These are phyloP conservation scores for Rossbeevera mucosa DNA, from an alignment of 768 basidiomycete genomes.

Conservation along the genomic window DNA sequence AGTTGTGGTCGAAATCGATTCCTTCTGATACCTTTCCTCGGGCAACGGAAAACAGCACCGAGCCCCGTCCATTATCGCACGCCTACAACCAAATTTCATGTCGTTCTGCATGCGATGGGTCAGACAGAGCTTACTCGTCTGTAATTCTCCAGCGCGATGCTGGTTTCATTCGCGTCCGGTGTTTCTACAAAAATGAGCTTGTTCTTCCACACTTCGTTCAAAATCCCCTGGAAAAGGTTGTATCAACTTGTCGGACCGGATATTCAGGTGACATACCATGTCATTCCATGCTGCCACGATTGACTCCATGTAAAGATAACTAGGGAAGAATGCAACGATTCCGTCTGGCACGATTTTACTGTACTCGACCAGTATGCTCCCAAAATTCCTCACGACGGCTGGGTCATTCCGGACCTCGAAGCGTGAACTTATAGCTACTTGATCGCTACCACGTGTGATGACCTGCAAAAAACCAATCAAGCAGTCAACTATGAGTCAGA, in stretches of 20 bases:
- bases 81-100: conserved; percentile 48
- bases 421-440: conserved; percentile 96
- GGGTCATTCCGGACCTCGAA: conserved; percentile 99
- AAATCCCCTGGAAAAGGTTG: conserved; percentile 66
- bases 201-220: conserved; percentile 99
- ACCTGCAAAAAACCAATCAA: conserved; percentile 48
- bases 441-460: conserved; percentile 96
- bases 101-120: not conserved
- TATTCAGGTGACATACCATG: conserved; percentile 63
- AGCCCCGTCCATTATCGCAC: conserved; percentile 97
- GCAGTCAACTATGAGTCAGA: not conserved
- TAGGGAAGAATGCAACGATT: conserved; percentile 98
- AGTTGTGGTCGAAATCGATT: conserved; percentile 99
- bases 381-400: conserved; percentile 97
- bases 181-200: conserved; percentile 99
- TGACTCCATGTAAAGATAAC: conserved; percentile 99
- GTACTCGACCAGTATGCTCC: conserved; percentile 96
- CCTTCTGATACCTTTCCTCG: conserved; percentile 99
- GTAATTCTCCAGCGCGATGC: conserved; percentile 96
- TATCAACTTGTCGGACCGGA: not conserved
- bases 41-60: conserved; percentile 93
- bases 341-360: conserved; percentile 98
- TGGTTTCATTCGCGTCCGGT: conserved; percentile 97
- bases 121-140: conserved; percentile 59
- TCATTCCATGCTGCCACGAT: conserved; percentile 99